These are phyloP conservation scores for Seminavis robusta DNA, from an alignment of 108 stramenopile species.

Conservation along the genomic window DNA sequence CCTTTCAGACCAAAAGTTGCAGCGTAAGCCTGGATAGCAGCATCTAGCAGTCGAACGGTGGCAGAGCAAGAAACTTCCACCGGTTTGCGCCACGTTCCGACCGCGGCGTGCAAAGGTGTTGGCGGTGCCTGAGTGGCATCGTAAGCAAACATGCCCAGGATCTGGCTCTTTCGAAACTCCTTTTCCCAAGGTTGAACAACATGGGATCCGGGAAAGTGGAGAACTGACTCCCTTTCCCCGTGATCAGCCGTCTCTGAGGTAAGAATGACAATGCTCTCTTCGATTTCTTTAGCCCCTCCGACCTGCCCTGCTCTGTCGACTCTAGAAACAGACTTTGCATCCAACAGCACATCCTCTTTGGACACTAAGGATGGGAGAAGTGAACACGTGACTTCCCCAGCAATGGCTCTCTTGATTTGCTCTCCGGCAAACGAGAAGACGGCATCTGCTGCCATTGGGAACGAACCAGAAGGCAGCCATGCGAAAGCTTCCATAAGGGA, in stretches of 20 bases:
- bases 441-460: constrained; percentile 72
- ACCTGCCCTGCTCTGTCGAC: constrained; percentile 55
- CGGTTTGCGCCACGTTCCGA: constrained; percentile 79
- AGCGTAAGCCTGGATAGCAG: constrained; percentile 78
- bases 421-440: constrained; percentile 72
- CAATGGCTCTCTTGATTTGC: constrained; percentile 61
- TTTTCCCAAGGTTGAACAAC: background rate
- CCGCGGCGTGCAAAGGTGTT: constrained; percentile 79
- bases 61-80: constrained; percentile 61
- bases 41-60: constrained; percentile 77
- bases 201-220: constrained; percentile 26
- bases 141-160: constrained; percentile 52
- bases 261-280: constrained; percentile 50
- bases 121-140: constrained; percentile 35
- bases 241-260: constrained; percentile 49
- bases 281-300: constrained; percentile 54
- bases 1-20: constrained; percentile 84
- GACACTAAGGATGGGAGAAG: constrained; percentile 62
- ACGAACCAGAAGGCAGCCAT: constrained; percentile 88
- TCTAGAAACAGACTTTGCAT: constrained; percentile 54
- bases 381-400: constrained; percentile 59
- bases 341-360: constrained; percentile 65
- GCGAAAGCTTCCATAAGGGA: constrained; percentile 85
- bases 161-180: constrained; percentile 36
- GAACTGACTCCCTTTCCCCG: constrained; percentile 69